phyloP scores from a whole-genome alignment of 768 basidiomycete genomes.

The Lactifluus echinatus region DNA sequence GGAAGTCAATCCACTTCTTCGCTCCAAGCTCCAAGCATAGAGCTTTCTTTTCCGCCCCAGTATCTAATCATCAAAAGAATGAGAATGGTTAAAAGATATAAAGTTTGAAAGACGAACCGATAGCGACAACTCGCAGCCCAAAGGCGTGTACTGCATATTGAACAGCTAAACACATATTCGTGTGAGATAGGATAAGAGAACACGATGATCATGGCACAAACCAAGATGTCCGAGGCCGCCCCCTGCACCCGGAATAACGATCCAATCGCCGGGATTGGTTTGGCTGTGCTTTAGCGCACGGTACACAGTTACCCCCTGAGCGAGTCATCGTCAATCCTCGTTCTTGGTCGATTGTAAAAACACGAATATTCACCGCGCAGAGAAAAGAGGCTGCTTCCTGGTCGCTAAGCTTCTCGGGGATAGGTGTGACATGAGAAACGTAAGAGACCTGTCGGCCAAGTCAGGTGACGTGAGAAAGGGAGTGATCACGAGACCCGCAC shows the following conservation, averaged over 20 bases:
- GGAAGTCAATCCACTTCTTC: slow-evolving; percentile 76
- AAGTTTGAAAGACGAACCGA: slow-evolving; percentile 33
- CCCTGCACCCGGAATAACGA: slow-evolving; percentile 70
- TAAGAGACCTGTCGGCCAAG: slow-evolving; percentile 44
- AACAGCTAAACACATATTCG: slow-evolving; percentile 35
- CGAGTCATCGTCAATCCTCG: not conserved
- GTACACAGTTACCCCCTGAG: slow-evolving; percentile 77
- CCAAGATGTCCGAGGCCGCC: slow-evolving; percentile 80
- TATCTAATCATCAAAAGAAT: slow-evolving; percentile 36
- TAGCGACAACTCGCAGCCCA: slow-evolving; percentile 73
- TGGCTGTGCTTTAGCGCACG: slow-evolving; percentile 71
- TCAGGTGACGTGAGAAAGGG: not conserved
- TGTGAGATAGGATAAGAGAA: not conserved
- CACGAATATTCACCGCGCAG: slow-evolving; percentile 50
- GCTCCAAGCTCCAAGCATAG: slow-evolving; percentile 57
- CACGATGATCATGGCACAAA: slow-evolving; percentile 21
- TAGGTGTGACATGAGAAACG: slow-evolving; percentile 66
- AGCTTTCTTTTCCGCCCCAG: slow-evolving; percentile 62
- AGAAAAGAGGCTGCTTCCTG: slow-evolving; percentile 66
- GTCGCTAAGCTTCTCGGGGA: slow-evolving; percentile 60
- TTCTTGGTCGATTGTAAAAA: not conserved
- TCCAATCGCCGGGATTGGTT: slow-evolving; percentile 60
- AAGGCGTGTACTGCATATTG: slow-evolving; percentile 67
- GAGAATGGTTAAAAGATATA: not conserved
- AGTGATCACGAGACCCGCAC: slow-evolving; percentile 25